phyloP scores from a whole-genome alignment of 305 asterid species.

The Fraxinus paxiana region DNA sequence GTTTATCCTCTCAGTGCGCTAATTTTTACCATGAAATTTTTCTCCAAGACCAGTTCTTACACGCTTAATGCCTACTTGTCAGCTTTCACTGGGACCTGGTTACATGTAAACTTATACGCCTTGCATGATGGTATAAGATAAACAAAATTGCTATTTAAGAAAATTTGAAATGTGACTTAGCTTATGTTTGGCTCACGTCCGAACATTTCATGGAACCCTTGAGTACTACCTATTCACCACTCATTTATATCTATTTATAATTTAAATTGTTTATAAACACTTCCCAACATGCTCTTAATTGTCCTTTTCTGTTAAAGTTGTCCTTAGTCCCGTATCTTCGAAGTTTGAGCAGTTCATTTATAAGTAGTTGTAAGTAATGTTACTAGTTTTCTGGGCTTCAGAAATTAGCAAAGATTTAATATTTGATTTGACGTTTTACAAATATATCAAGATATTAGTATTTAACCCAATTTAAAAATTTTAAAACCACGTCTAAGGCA shows the following conservation, averaged over 20 bases:
- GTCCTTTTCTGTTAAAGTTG: not conserved
- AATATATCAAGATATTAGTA: conserved; percentile 18
- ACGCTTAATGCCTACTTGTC: not conserved
- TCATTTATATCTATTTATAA: not conserved
- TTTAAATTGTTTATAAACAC: not conserved
- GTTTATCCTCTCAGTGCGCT: conserved; percentile 34
- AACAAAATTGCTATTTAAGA: not conserved
- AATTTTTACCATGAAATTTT: conserved; percentile 8
- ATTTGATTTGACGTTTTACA: not conserved
- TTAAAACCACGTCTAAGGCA: not conserved
- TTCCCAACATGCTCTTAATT: not conserved
- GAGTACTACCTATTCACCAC: not conserved
- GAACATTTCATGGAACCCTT: not conserved
- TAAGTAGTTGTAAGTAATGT: not conserved
- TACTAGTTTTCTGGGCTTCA: not conserved
- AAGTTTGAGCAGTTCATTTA: not conserved
- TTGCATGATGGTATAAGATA: not conserved
- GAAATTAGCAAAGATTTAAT: not conserved
- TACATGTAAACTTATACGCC: not conserved
- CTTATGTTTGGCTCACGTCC: not conserved
- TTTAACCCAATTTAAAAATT: conserved; percentile 3
- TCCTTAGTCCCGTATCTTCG: not conserved
- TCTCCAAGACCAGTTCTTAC: conserved; percentile 11
- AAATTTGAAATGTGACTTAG: not conserved
- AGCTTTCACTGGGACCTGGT: not conserved